A percentile compares a stretch with the other conserved stretches of the same genome.
phyloP scores from a whole-genome alignment of 352 stramenopile species.

The Phytophthora rubi region DNA sequence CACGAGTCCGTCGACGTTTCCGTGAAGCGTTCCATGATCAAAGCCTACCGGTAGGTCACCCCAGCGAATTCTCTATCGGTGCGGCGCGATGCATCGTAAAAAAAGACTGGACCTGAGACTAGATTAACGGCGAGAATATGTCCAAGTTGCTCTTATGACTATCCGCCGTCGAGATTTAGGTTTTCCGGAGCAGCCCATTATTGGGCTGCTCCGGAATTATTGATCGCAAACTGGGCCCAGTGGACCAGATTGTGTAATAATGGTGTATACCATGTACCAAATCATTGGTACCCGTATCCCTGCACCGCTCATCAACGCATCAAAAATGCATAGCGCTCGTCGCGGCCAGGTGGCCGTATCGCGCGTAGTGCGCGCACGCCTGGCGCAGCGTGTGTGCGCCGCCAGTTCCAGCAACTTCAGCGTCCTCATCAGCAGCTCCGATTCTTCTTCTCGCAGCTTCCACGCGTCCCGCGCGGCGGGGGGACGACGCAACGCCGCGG shows the following conservation, averaged over 20 bases:
- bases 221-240: too few species aligned
- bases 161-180: too few species aligned
- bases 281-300: too few species aligned
- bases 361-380: slow-evolving; percentile 12
- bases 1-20: slow-evolving; percentile 81
- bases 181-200: too few species aligned
- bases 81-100: slow-evolving; percentile 77
- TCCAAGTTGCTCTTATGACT: slow-evolving; percentile 52
- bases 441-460: slow-evolving; percentile 7
- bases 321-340: slow-evolving; percentile 13
- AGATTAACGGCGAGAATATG: slow-evolving; percentile 56
- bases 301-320: not conserved
- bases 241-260: too few species aligned
- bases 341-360: slow-evolving; percentile 12
- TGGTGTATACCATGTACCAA: too few species aligned
- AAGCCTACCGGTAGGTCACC: slow-evolving; percentile 56
- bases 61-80: slow-evolving; percentile 76
- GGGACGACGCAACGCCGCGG: slow-evolving; percentile 21
- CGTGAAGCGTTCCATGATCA: slow-evolving; percentile 71
- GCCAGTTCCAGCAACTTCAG: too few species aligned
- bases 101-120: slow-evolving; percentile 74
- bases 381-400: not conserved
- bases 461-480: slow-evolving; percentile 9
- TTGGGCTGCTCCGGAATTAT: too few species aligned
- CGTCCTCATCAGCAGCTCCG: too few species aligned